Base-by-base conservation (phyloP, 805 yeast species). In the Myxozyma vanderwaltii region DNA sequence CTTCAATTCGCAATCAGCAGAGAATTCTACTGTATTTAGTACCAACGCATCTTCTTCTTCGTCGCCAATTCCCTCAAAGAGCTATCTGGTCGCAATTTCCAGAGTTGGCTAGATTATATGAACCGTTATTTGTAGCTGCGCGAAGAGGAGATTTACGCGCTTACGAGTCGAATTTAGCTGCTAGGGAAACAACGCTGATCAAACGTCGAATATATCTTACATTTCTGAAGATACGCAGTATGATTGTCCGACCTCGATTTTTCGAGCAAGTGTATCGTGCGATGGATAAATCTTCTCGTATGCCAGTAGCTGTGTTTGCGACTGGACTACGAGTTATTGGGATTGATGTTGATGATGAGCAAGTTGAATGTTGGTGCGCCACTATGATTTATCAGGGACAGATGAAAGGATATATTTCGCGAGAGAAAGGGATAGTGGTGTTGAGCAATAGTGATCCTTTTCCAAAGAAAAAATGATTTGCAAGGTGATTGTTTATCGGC, bases 401-500 rank as follows among this genome's bases (percentile, higher is more conserved):
- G 57, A 75, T 90, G 48, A 89, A 87, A 72, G 97, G 96, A 0
- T 91, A 91, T 71, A 72, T 91, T 15, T 87, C 96, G 4, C 94
- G 89, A 69, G 80, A 85, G 2, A 84, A 88, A 68, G 76, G 82
- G 41, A 86, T 88, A 51, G 76, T 89, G 19, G 96, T 91, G 8
- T 72, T 90, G 56, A 85, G 94, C 70, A 89, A 86, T 71, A 81
- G 77, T 17, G 82, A 82, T 26, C 85, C 96, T 1, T 90, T 90
- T 70, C 95, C 94, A 1, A 68, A 54, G 21, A 29, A 45, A 31
- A 21, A 27, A 5, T 43, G 15, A 36, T 19, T 26, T 4, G 31
- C 23, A 8, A 26, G n/a, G n/a, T n/a, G n/a, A n/a, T n/a, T n/a
- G n/a, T n/a, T n/a, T n/a, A n/a, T n/a, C n/a, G n/a, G n/a, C n/a